Evolutionary conservation across 1,139 yeast species (phyloP).

Genomic region (Geotrichum cucujoidarum): DNA sequence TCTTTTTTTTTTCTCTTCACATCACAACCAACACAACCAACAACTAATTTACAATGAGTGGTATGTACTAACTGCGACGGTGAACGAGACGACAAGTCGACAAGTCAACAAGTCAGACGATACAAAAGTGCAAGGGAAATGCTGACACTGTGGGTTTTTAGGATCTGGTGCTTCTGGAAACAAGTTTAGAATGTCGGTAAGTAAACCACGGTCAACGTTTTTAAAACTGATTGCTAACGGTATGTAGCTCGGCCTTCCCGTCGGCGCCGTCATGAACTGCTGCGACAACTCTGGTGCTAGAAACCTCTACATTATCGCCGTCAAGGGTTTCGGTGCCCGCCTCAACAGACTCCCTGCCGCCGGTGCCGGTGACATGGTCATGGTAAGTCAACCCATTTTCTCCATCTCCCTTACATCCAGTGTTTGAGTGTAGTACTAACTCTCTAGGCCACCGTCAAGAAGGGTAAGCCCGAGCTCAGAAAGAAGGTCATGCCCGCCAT

Average conservation of each 20-base stretch:
- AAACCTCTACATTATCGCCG: constrained; percentile 98
- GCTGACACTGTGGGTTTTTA: constrained; percentile 18
- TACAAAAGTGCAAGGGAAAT: no score
- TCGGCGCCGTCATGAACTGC: constrained; percentile 99
- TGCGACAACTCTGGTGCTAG: constrained; percentile 99
- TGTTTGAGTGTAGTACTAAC: not conserved
- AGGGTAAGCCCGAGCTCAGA: constrained; percentile 99
- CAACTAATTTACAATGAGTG: constrained; percentile 19
- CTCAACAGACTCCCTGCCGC: constrained; percentile 99
- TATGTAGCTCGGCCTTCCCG: constrained; percentile 99
- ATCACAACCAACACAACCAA: no score
- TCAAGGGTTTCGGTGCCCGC: constrained; percentile 99
- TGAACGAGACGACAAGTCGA: no score
- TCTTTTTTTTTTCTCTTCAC: no score
- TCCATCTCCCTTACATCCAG: not conserved
- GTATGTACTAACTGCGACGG: no score
- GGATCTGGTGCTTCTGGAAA: constrained; percentile 91
- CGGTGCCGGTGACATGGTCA: constrained; percentile 99
- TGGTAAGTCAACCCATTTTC: constrained; percentile 40
- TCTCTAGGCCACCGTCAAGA: constrained; percentile 86
- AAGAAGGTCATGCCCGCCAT: constrained; percentile 99
- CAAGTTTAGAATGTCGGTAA: constrained; percentile 98
- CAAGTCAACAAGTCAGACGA: no score
- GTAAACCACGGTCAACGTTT: no score
- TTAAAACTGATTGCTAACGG: no score